Evolutionary conservation across 495 filamentous ascomycete genomes (phyloP).

Genomic region (Tuber calosporum): DNA sequence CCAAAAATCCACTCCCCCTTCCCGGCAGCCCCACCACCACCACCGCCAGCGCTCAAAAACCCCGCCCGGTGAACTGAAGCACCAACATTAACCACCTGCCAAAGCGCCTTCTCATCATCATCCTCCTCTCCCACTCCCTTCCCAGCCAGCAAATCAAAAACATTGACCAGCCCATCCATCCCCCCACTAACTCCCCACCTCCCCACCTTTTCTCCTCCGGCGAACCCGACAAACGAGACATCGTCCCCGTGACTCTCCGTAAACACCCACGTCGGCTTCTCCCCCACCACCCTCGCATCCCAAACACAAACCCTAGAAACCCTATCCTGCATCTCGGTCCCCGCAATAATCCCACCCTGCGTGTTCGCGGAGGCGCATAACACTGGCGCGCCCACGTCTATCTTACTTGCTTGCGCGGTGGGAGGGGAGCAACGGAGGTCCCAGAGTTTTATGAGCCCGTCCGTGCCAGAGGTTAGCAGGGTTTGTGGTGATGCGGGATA

Average conservation of each 20-base stretch:
- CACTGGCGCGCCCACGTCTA: slow-evolving; percentile 11
- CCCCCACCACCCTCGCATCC: slow-evolving; percentile 43
- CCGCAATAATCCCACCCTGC: slow-evolving; percentile 57
- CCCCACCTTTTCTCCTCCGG: background rate
- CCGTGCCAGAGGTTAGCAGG: slow-evolving; percentile 56
- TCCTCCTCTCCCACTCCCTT: slow-evolving; percentile 49
- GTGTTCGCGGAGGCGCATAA: slow-evolving; percentile 11
- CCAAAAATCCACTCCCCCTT: slow-evolving; percentile 58
- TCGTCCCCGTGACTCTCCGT: slow-evolving; percentile 88
- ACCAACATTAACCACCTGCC: slow-evolving; percentile 80
- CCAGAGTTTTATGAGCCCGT: slow-evolving; percentile 55
- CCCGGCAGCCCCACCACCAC: background rate
- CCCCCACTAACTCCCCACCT: slow-evolving; percentile 67
- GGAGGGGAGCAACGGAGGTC: slow-evolving; percentile 44
- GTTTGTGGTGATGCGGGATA: slow-evolving; percentile 43
- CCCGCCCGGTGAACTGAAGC: slow-evolving; percentile 76
- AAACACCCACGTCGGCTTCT: slow-evolving; percentile 52
- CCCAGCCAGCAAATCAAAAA: slow-evolving; percentile 54
- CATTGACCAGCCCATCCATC: slow-evolving; percentile 84
- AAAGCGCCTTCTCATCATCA: slow-evolving; percentile 79
- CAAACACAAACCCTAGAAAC: slow-evolving; percentile 69
- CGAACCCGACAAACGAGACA: slow-evolving; percentile 51
- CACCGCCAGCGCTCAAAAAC: slow-evolving; percentile 53
- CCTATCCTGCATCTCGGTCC: slow-evolving; percentile 68
- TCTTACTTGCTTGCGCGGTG: slow-evolving; percentile 34